Conservation (phyloP, 176 grass and related monocot genomes). For the Sorghum bicolor region DNA sequence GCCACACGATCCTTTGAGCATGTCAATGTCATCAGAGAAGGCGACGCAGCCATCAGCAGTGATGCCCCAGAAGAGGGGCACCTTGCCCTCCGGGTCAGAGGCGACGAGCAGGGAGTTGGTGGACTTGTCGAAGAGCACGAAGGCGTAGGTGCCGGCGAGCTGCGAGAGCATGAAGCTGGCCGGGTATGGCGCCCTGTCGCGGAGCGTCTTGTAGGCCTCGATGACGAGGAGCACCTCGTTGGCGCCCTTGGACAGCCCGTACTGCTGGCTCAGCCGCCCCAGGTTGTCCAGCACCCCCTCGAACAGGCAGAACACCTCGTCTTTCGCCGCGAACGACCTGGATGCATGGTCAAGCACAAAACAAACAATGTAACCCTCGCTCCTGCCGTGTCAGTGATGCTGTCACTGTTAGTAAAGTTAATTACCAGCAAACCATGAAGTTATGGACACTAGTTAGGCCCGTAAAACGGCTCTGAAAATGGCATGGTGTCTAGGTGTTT, state of each 20-base stretch:
- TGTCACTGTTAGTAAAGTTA: too few relatives aligned
- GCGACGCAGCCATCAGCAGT: constrained; percentile 81
- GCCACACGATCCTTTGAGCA: constrained; percentile 92
- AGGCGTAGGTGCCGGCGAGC: constrained; percentile 66
- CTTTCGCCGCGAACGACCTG: constrained; percentile 84
- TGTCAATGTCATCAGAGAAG: constrained; percentile 71
- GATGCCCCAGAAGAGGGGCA: constrained; percentile 80
- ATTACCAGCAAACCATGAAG: too few relatives aligned
- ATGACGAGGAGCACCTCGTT: constrained; percentile 81
- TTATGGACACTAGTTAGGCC: too few relatives aligned
- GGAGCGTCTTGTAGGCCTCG: constrained; percentile 72
- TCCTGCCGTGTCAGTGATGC: too few relatives aligned
- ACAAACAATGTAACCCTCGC: too few relatives aligned
- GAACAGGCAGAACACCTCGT: constrained; percentile 95
- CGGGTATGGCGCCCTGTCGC: constrained; percentile 78
- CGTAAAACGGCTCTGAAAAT: too few relatives aligned
- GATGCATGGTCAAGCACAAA: too few relatives aligned
- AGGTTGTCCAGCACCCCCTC: constrained; percentile 80
- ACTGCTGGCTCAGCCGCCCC: constrained; percentile 69
- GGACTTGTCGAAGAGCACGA: constrained; percentile 92
- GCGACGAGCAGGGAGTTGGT: constrained; percentile 71
- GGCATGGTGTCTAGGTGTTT: too few relatives aligned
- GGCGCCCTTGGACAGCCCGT: constrained; percentile 78
- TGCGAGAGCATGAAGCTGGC: constrained; percentile 78
- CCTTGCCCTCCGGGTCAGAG: constrained; percentile 65